These are phyloP conservation scores for Clavulina sp. DNA, from an alignment of 768 basidiomycete species.

Conservation along the genomic window DNA sequence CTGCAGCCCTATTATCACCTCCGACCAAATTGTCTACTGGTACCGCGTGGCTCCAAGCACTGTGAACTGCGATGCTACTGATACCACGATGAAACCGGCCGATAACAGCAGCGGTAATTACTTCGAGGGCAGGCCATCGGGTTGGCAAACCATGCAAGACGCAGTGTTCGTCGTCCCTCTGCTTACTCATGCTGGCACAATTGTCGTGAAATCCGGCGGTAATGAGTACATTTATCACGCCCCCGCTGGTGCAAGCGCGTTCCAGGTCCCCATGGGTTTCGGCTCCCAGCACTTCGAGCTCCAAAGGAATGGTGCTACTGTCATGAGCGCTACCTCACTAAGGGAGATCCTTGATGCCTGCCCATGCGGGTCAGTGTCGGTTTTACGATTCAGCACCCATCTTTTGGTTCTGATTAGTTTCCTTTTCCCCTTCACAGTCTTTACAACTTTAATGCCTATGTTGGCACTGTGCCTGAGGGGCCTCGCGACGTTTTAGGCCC, in stretches of 20 bases:
- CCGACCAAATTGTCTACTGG: slow-evolving; percentile 13
- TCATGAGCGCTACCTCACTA: slow-evolving; percentile 8
- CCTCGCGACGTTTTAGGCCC: not conserved
- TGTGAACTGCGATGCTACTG: slow-evolving; percentile 17
- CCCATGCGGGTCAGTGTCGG: too few species aligned
- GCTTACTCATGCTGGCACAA: slow-evolving; percentile 14
- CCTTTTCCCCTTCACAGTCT: slow-evolving; percentile 9
- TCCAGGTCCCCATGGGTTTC: slow-evolving; percentile 17
- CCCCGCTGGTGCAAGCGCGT: slow-evolving; percentile 15
- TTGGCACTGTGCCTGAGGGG: slow-evolving; percentile 11
- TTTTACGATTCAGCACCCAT: too few species aligned
- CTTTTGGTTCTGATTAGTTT: not conserved
- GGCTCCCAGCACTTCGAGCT: slow-evolving; percentile 17
- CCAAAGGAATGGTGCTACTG: slow-evolving; percentile 4
- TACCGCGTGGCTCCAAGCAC: slow-evolving; percentile 17
- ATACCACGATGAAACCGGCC: slow-evolving; percentile 11
- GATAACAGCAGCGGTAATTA: slow-evolving; percentile 6
- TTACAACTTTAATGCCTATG: slow-evolving; percentile 20
- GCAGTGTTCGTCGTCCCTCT: slow-evolving; percentile 18
- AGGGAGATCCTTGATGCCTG: slow-evolving; percentile 13
- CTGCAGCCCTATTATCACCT: too few species aligned
- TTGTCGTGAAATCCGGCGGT: slow-evolving; percentile 17
- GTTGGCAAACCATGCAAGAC: slow-evolving; percentile 17
- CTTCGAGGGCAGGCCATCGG: slow-evolving; percentile 16
- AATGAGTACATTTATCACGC: slow-evolving; percentile 13